Conservation (phyloP, 164 flowering plant species). For the Stephania japonica region DNA sequence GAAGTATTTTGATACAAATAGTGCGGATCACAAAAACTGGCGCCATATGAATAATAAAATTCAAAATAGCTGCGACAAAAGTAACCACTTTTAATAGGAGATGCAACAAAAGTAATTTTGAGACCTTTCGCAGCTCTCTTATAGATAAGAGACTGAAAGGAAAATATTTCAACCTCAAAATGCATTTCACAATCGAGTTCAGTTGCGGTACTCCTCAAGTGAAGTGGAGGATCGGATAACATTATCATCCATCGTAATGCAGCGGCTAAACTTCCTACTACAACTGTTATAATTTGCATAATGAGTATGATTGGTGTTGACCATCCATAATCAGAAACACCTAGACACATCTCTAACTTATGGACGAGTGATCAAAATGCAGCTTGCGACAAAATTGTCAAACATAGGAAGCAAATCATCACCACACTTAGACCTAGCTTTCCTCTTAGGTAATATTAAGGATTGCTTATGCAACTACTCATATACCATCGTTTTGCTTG, state of each 20-base stretch:
- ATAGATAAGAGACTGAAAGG: not conserved
- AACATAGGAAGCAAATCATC: not conserved
- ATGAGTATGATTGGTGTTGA: not conserved
- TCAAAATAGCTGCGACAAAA: not conserved
- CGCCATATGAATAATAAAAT: too few relatives aligned
- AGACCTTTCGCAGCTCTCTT: not conserved
- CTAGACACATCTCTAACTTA: not conserved
- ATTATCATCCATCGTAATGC: not conserved
- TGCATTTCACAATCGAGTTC: not conserved
- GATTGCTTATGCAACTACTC: not conserved
- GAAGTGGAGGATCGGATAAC: not conserved
- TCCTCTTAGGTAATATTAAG: not conserved
- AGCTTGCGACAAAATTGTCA: not conserved
- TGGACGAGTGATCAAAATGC: not conserved
- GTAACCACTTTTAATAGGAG: not conserved
- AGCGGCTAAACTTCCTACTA: not conserved
- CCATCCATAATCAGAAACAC: slow-evolving; percentile 1
- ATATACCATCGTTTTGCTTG: not conserved
- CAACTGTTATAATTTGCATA: not conserved
- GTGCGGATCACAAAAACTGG: too few relatives aligned
- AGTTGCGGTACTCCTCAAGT: not conserved
- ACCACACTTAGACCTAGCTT: not conserved
- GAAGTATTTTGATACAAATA: too few relatives aligned
- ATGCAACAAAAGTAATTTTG: not conserved
- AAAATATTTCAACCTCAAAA: not conserved